Evolutionary conservation across 148 eudicot genomes (phyloP), one percentile per base, ranked within the genome.

Genomic region (Rhododendron henanense): DNA sequence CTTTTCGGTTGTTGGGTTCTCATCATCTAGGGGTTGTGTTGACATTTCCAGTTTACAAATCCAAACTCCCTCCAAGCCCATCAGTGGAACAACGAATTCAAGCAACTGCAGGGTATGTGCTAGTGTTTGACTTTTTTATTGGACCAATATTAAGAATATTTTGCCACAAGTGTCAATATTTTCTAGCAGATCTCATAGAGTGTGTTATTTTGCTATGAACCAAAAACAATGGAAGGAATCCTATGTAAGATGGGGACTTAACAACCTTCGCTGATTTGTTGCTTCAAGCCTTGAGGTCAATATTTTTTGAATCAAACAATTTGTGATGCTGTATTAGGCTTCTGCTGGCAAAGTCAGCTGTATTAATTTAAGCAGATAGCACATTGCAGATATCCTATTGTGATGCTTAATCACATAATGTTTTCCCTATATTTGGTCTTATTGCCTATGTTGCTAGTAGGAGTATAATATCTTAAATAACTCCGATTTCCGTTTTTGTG

Each of bases 21-120:
- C 92, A 92, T 86, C 94, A 93, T 88, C 94, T 93, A 33, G 96
- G 96, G 84, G 96, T 94, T 83, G 95, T 94, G 45, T 85, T 92
- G 90, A 94, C 96, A 14, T 90, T 92, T 82, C 93, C 96, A 45
- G 96, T 94, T 83, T 94, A 94, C 92, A 92, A 91, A 84, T 89
- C 86, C 81, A 89, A 89, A 85, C 94, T 94, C 47, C 86, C 92
- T 6, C 65, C 87, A 33, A 93, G 87, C 50, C 93, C 96, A 13
- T 85, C 96, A 0, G 92, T 84, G 50, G 84, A 88, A 28, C 91
- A 93, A 85, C 90, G 94, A 14, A 88, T 90, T 57, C 85, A 88
- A 83, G 94, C 93, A 82, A 93, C 95, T 41, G 91, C 93, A 35
- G 96, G 96, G 96, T 94, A 91, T 87, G 89, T 23, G 25, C 28